Conservation (phyloP, 73 alveolate genomes). For the Urostyla sp. region DNA sequence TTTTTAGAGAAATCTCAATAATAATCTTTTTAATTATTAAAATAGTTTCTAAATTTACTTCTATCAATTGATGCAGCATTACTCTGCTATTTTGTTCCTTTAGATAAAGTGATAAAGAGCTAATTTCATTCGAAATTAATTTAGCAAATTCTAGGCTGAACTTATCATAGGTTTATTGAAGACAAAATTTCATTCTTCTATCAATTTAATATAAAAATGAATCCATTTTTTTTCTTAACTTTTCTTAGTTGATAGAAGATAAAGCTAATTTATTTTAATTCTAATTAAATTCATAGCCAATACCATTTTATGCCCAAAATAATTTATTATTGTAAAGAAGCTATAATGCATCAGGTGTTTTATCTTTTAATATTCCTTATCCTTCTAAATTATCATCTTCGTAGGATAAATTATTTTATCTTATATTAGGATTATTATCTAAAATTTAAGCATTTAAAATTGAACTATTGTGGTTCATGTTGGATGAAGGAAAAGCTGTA, state of each 20-base stretch:
- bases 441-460: not conserved
- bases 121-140: constrained; percentile 46
- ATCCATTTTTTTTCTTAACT: constrained; percentile 68
- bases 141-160: constrained; percentile 61
- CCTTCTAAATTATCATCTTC: not conserved
- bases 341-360: constrained; percentile 10
- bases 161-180: constrained; percentile 22
- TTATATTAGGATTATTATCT: not conserved
- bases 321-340: constrained; percentile 19
- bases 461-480: not conserved
- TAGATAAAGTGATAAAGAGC: constrained; percentile 68
- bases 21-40: constrained; percentile 75
- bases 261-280: constrained; percentile 16
- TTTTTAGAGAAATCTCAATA: constrained; percentile 69
- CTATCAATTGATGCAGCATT: constrained; percentile 74
- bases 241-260: constrained; percentile 56
- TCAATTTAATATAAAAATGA: constrained; percentile 50
- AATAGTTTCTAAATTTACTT: constrained; percentile 72
- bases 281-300: constrained; percentile 49
- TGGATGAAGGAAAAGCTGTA: constrained; percentile 2
- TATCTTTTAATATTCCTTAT: constrained; percentile 35
- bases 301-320: constrained; percentile 68
- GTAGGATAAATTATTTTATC: constrained; percentile 24
- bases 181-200: constrained; percentile 49
- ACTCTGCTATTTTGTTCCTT: constrained; percentile 67